Base-by-base conservation (phyloP, 2,329 filamentous ascomycete genomes). In the Diplocarpon mali region DNA sequence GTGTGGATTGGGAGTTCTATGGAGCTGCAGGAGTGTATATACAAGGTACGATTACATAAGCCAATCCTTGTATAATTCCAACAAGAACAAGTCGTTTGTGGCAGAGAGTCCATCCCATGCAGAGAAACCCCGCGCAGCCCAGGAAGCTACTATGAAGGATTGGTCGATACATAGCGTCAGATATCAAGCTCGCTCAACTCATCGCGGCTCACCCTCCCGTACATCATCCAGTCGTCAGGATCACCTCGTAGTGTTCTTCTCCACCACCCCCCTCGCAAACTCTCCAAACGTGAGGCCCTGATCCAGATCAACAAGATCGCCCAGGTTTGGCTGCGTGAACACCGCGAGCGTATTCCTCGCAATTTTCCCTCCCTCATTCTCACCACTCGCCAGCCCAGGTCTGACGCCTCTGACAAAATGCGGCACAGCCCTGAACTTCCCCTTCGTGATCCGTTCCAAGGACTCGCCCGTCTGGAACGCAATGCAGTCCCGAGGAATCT, bases 381-480 rank as follows among this genome's bases (percentile, higher is more conserved):
- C 64, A 10, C 47, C 52, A 45, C 47, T 48, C 4, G 47, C 45
- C 58, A 64, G 67, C 36, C 70, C 73, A 1, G 75, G 69, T 52
- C 75, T 72, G 4, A 83, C 80, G 0, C 89, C 90, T 53, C 83
- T 75, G 8, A 98, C 92, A 64, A 94, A 96, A 69, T 98, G 92
- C 53, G 92, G 90, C 49, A 96, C 92, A 1, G 92, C 92, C 65
- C 83, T 86, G 70, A 98, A 95, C 59, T 77, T 80, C 9, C 92
- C 92, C n/a, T 75, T 70, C 0, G 90, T 96, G 61, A 98, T 95
- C 46, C 86, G 72, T 66, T 96, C 83, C 40, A 98, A 69, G 1
- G 90, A 83, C 67, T 95, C 87, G 2, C 90, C 92, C 0, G 90
- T 98, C 69, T 98, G 90, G 62, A 98, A 98, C 0, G 86, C 92